Evolutionary conservation across 768 basidiomycete genomes (phyloP).

Genomic region (Asterophora parasitica): DNA sequence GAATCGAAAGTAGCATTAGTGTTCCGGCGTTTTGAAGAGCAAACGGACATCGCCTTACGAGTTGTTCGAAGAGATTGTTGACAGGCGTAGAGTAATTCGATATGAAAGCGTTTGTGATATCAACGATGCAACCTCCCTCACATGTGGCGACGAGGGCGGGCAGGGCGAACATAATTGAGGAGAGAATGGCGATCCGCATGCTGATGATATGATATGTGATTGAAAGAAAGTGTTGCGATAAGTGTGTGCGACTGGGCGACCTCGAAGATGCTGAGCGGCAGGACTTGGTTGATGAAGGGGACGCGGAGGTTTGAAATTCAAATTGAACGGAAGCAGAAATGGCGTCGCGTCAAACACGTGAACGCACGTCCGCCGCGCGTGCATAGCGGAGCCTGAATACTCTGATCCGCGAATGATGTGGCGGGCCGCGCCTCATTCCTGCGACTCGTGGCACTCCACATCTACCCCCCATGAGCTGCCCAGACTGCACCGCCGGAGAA

Average conservation of each 20-base stretch:
- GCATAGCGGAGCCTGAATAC: too few relatives aligned
- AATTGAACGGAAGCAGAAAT: too few relatives aligned
- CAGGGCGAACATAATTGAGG: slow-evolving; percentile 22
- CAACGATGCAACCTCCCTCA: slow-evolving; percentile 64
- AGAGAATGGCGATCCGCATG: slow-evolving; percentile 18
- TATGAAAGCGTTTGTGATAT: slow-evolving; percentile 53
- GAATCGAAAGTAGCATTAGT: slow-evolving; percentile 4
- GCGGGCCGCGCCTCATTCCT: too few relatives aligned
- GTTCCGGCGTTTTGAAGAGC: neutral
- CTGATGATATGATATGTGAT: neutral
- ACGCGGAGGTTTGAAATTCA: too few relatives aligned
- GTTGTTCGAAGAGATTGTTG: slow-evolving; percentile 28
- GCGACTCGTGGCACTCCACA: too few relatives aligned
- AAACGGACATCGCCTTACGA: slow-evolving; percentile 26
- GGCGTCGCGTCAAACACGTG: too few relatives aligned
- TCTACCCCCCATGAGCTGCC: slow-evolving; percentile 28
- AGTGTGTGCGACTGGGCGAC: neutral
- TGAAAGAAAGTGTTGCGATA: neutral
- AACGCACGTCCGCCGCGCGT: too few relatives aligned
- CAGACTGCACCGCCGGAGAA: slow-evolving; percentile 40
- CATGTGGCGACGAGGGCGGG: slow-evolving; percentile 48
- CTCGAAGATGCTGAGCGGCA: neutral
- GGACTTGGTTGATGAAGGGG: too few relatives aligned
- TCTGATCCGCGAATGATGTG: too few relatives aligned
- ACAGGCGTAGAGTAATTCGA: slow-evolving; percentile 44